These are phyloP conservation scores for Puccinellia tenuiflora DNA, from an alignment of 176 grass and related monocot species.

Conservation along the genomic window DNA sequence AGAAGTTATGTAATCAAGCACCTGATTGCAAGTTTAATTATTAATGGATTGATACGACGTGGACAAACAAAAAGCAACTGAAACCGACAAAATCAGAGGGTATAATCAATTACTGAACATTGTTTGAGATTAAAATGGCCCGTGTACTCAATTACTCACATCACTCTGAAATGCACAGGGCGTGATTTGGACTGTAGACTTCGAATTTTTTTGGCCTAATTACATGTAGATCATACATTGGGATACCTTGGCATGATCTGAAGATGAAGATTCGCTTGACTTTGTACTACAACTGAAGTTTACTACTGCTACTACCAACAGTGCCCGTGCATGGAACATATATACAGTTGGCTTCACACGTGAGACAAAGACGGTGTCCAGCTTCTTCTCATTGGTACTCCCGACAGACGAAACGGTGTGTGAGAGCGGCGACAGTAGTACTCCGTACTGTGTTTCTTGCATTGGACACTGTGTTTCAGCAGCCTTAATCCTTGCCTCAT, in stretches of 20 bases:
- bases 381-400: slow-evolving; percentile 35
- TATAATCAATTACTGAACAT: neutral
- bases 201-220: neutral
- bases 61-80: neutral
- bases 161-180: neutral
- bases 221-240: neutral
- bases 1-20: neutral
- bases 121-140: neutral
- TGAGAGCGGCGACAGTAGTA: neutral
- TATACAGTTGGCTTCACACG: slow-evolving; percentile 25
- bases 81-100: neutral
- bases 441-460: neutral
- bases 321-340: neutral
- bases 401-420: slow-evolving; percentile 33
- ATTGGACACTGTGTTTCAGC: slow-evolving; percentile 34
- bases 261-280: neutral
- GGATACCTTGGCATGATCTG: neutral
- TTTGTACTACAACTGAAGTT: neutral
- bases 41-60: neutral
- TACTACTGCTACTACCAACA: neutral
- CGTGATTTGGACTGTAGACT: neutral
- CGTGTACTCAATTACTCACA: neutral
- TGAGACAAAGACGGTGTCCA: slow-evolving; percentile 43
- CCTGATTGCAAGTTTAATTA: neutral
- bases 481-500: slow-evolving; percentile 27